Evolutionary conservation across 805 yeast species (phyloP).

Genomic region (Geotrichum ghanense): DNA sequence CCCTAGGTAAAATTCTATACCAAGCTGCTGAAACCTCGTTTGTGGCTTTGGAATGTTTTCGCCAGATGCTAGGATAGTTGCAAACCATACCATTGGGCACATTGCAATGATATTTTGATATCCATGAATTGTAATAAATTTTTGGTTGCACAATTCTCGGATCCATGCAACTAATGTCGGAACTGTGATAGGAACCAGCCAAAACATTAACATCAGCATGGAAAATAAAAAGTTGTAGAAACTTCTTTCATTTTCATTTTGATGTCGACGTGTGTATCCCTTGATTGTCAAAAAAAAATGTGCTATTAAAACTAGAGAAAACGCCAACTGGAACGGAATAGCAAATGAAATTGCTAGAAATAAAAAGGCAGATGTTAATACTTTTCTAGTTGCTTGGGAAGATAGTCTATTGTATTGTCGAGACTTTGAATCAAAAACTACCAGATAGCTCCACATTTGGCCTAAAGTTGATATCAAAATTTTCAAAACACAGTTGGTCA

Average conservation of each 20-base stretch:
- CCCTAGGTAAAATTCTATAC: slow-evolving; percentile 29
- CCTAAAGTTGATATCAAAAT: neutral
- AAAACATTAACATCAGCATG: slow-evolving; percentile 53
- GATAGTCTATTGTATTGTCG: no score
- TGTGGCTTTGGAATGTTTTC: slow-evolving; percentile 32
- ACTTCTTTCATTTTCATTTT: slow-evolving; percentile 14
- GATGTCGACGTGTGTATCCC: slow-evolving; percentile 13
- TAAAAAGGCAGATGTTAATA: slow-evolving; percentile 15
- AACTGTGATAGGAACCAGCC: slow-evolving; percentile 68
- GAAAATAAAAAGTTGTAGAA: slow-evolving; percentile 52
- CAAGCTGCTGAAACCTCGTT: slow-evolving; percentile 7
- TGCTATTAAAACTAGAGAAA: slow-evolving; percentile 43
- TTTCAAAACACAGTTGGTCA: slow-evolving; percentile 17
- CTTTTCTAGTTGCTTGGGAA: neutral
- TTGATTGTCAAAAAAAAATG: slow-evolving; percentile 36
- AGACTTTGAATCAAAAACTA: neutral
- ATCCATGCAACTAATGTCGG: slow-evolving; percentile 74
- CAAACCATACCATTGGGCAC: slow-evolving; percentile 54
- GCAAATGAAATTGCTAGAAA: slow-evolving; percentile 43
- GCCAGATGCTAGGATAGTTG: slow-evolving; percentile 43
- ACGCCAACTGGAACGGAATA: slow-evolving; percentile 76
- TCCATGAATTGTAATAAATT: slow-evolving; percentile 71
- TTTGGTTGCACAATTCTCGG: slow-evolving; percentile 66
- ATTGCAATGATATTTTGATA: slow-evolving; percentile 52
- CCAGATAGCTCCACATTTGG: slow-evolving; percentile 1